These are phyloP conservation scores for Solanum phureja DNA, from an alignment of 257 asterid genomes.

Conservation along the genomic window DNA sequence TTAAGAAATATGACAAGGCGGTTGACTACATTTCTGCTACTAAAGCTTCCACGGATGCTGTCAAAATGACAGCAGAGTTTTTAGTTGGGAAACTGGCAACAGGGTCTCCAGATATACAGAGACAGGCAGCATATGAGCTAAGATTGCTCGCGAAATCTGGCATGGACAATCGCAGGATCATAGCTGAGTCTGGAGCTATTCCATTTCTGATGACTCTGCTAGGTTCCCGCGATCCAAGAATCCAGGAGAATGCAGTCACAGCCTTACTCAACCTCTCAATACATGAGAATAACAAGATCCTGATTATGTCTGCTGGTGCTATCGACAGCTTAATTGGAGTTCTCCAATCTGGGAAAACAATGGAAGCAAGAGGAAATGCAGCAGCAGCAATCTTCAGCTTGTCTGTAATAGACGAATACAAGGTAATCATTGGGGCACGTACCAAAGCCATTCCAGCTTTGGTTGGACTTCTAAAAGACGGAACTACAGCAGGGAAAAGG, in stretches of 20 bases:
- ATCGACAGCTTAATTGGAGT: conserved; percentile 44
- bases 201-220: conserved; percentile 63
- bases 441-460: conserved; percentile 57
- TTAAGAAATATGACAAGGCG: conserved; percentile 29
- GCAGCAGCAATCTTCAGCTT: conserved; percentile 83
- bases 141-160: conserved; percentile 73
- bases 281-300: conserved; percentile 59
- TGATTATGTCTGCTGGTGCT: conserved; percentile 78
- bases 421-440: conserved; percentile 48
- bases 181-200: conserved; percentile 82
- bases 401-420: conserved; percentile 56
- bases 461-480: conserved; percentile 61
- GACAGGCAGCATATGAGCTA: conserved; percentile 81
- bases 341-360: conserved; percentile 44
- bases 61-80: conserved; percentile 72
- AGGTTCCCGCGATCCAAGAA: conserved; percentile 38
- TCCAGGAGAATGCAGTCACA: conserved; percentile 84
- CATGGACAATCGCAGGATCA: conserved; percentile 81
- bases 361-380: conserved; percentile 81
- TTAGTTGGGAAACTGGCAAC: conserved; percentile 71
- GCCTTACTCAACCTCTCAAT: conserved; percentile 80
- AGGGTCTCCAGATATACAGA: conserved; percentile 67
- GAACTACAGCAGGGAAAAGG: conserved; percentile 57
- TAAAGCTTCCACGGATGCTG: conserved; percentile 59
- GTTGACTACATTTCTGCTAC: conserved; percentile 66